Evolutionary conservation across 345 rosid genomes (phyloP).

Genomic region (Linum usitatissimum): DNA sequence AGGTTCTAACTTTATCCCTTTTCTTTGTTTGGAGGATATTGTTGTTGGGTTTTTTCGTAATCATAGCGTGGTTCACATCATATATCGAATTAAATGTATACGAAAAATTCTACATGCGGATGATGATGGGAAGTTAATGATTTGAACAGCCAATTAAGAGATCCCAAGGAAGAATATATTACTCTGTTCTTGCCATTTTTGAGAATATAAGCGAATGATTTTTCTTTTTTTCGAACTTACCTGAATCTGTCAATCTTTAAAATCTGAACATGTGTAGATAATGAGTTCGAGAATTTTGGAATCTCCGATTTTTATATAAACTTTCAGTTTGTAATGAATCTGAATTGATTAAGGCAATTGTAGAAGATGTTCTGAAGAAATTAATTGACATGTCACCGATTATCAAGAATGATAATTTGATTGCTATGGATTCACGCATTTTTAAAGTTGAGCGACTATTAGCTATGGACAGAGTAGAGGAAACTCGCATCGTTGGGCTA

Average conservation of each 20-base stretch:
- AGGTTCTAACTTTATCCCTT: slow-evolving; percentile 24
- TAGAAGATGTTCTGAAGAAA: not conserved
- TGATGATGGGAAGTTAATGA: slow-evolving; percentile 14
- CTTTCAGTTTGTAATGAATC: no score
- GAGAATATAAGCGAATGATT: slow-evolving; percentile 38
- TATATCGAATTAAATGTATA: no score
- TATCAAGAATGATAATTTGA: not conserved
- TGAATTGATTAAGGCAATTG: no score
- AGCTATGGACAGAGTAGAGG: not conserved
- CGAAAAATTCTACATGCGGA: not conserved
- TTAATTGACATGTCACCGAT: not conserved
- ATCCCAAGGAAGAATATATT: slow-evolving; percentile 25
- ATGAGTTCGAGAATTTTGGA: no score
- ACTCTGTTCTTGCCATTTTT: slow-evolving; percentile 43
- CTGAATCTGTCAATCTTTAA: no score
- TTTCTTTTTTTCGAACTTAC: no score
- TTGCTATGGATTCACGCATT: not conserved
- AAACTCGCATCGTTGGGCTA: not conserved
- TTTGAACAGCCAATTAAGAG: slow-evolving; percentile 43
- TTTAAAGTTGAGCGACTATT: not conserved
- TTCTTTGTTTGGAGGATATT: not conserved
- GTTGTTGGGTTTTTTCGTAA: no score
- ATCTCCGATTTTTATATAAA: no score
- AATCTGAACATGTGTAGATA: no score
- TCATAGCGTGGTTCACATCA: no score